These are phyloP conservation scores for Selaginella tamariscina DNA, from an alignment of 75 land plant genomes.

Conservation along the genomic window DNA sequence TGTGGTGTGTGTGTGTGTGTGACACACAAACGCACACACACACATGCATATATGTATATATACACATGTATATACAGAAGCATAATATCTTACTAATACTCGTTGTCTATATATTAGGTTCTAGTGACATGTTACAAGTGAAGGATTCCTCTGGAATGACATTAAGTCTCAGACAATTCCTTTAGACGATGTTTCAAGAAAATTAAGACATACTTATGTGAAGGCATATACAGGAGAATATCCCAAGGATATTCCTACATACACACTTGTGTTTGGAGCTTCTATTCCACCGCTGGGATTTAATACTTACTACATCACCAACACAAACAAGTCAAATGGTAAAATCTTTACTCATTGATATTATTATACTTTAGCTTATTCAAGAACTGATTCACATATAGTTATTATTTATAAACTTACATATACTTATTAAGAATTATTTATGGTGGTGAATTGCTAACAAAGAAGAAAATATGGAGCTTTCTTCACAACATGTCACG, in stretches of 20 bases:
- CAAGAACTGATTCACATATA: no score
- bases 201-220: slow-evolving; percentile 7
- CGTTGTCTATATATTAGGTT: no score
- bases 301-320: slow-evolving; percentile 43
- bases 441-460: not conserved
- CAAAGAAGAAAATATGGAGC: not conserved
- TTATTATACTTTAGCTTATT: not conserved
- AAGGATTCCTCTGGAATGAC: slow-evolving; percentile 44
- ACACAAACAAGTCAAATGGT: slow-evolving; percentile 4
- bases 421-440: no score
- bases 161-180: slow-evolving; percentile 74
- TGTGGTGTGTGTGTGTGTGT: no score
- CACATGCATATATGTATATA: no score
- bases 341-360: not conserved
- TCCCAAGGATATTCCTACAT: slow-evolving; percentile 27
- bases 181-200: slow-evolving; percentile 26
- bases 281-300: slow-evolving; percentile 71
- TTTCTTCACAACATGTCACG: not conserved
- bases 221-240: not conserved
- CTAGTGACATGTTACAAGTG: slow-evolving; percentile 28
- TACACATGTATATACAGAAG: no score
- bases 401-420: no score
- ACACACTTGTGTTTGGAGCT: slow-evolving; percentile 49
- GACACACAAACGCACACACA: no score
- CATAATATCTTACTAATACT: no score